Conservation (phyloP, 1,284 basidiomycete genomes). For the Hortiboletus rubellus region DNA sequence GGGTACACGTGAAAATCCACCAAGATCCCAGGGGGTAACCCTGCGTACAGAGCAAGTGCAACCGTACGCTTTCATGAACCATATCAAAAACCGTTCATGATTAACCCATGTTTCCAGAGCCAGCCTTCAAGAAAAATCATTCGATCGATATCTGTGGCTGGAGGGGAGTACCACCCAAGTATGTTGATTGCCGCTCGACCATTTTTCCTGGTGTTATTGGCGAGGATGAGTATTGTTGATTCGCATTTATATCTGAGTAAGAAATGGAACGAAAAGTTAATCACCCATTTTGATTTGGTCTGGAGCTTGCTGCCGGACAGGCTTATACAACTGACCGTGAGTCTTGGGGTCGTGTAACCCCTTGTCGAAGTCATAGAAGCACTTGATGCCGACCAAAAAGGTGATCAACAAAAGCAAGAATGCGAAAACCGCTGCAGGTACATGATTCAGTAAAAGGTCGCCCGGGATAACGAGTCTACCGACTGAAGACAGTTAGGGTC, state of each 20-base stretch:
- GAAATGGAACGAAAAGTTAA: conserved; percentile 28
- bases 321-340: conserved; percentile 60
- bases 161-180: conserved; percentile 35
- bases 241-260: conserved; percentile 48
- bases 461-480: conserved; percentile 31
- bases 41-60: background rate
- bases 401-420: conserved; percentile 71
- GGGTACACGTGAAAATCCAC: conserved; percentile 12
- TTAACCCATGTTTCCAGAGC: background rate
- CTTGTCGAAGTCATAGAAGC: conserved; percentile 77
- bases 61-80: background rate
- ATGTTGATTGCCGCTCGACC: conserved; percentile 43
- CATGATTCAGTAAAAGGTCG: background rate
- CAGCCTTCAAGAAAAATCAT: conserved; percentile 27
- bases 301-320: conserved; percentile 31
- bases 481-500: conserved; percentile 80
- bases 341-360: conserved; percentile 70
- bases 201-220: conserved; percentile 45
- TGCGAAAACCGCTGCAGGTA: conserved; percentile 60
- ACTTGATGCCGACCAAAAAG: conserved; percentile 72
- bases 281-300: conserved; percentile 35
- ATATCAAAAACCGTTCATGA: conserved; percentile 10
- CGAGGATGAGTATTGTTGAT: conserved; percentile 46
- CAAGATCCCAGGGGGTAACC: background rate
- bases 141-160: conserved; percentile 53